These are phyloP conservation scores for Curvularia verruculosa DNA, from an alignment of 2,329 filamentous ascomycete species.

Conservation along the genomic window DNA sequence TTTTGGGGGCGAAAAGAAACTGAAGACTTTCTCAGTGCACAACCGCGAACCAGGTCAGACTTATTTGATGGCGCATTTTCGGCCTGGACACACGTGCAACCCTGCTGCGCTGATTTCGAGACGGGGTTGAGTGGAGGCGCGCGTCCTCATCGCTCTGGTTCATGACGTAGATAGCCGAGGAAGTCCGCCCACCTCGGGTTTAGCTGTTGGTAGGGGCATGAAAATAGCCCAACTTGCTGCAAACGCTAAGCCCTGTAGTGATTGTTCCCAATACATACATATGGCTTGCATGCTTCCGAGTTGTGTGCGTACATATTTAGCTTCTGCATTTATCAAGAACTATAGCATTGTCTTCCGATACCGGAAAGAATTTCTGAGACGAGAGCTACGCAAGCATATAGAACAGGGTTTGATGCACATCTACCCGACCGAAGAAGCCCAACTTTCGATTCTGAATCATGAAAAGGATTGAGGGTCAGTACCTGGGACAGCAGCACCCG, in stretches of 20 bases:
- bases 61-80: conserved; percentile 8
- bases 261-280: background rate
- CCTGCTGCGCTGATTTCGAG: conserved; percentile 8
- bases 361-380: background rate
- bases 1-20: background rate
- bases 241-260: background rate
- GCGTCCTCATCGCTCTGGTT: conserved; percentile 1
- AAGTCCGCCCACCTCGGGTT: conserved; percentile 4
- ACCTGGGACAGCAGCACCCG: background rate
- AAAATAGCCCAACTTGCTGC: background rate
- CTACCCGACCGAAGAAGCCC: background rate
- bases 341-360: background rate
- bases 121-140: conserved; percentile 11
- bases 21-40: background rate
- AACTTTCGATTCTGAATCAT: background rate
- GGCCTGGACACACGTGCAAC: conserved; percentile 6
- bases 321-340: too few relatives aligned
- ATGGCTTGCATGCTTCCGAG: background rate
- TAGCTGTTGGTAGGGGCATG: conserved; percentile 1
- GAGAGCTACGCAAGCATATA: background rate
- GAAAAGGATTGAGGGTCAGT: background rate
- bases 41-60: background rate
- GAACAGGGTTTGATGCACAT: background rate
- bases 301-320: too few relatives aligned
- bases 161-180: conserved; percentile 12